Evolutionary conservation across 495 filamentous ascomycete species (phyloP), one percentile per base, ranked within the genome.

Genomic region (Penicillium atrosanguineum): DNA sequence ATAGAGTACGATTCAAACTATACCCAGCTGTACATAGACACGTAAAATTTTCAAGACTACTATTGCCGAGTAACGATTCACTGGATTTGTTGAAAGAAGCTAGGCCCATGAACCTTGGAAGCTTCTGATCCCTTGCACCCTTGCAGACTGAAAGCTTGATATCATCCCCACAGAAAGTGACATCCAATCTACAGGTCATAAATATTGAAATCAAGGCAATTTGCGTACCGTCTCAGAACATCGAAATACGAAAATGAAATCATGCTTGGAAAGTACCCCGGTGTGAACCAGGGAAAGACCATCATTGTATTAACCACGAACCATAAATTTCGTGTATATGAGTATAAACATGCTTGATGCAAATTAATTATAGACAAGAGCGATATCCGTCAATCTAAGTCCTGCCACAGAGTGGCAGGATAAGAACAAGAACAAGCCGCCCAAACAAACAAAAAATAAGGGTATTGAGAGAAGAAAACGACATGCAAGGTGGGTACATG

Each of bases 351-450:
- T 54, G 44, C 48, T 55, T 25, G 48, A 44, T 37, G 53, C 60
- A 44, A 53, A 53, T 61, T 50, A 44, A 45, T 12, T 53, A 61
- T 61, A 8, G 47, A 66, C 48, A 53, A 44, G 25, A 16, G 20
- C n/a, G 21, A 21, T 11, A 50, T 50, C 48, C 16, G 46, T 43
- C 23, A 50, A 48, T 48, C 40, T 49, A 48, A 55, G 37, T 44
- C 40, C 40, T 46, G 34, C 8, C 28, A 37, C 31, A 19, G 7
- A 46, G 15, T 37, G 44, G 39, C 39, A 18, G 36, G 21, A 26
- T 14, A 41, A 18, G 16, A 44, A 18, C 12, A 50, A 44, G 28
- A 41, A 45, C 53, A 53, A 44, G 11, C 19, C 39, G 57, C 44
- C 41, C 48, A 57, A 45, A 50, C 0, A 7, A 12, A 39, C 28